phyloP scores from a whole-genome alignment of 2,329 filamentous ascomycete species.

The Coniochaeta ligniaria region DNA sequence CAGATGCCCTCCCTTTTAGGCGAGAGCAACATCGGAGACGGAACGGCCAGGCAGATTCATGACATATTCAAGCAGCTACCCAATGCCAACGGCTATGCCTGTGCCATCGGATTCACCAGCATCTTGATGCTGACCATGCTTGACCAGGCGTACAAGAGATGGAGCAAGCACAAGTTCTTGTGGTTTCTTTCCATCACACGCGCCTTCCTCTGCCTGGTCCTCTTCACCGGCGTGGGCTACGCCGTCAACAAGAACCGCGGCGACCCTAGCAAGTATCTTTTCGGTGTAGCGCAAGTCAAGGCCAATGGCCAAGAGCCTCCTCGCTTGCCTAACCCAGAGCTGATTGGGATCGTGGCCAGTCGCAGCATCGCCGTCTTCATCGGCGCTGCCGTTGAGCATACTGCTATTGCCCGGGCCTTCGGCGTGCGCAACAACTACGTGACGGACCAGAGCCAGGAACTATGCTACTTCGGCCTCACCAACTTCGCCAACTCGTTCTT shows the following conservation, averaged over 20 bases:
- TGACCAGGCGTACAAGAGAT: constrained; percentile 50
- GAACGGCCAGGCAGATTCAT: constrained; percentile 50
- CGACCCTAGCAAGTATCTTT: constrained; percentile 35
- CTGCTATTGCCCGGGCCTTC: constrained; percentile 58
- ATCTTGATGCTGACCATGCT: constrained; percentile 49
- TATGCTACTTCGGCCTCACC: constrained; percentile 54
- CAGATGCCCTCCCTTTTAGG: constrained; percentile 57
- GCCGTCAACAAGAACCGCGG: constrained; percentile 48
- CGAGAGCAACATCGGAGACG: constrained; percentile 38
- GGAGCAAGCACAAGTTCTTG: constrained; percentile 47
- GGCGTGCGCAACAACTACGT: constrained; percentile 54
- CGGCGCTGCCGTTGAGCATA: constrained; percentile 54
- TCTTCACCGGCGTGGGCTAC: constrained; percentile 58
- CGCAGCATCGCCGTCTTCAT: constrained; percentile 54
- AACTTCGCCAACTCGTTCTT: constrained; percentile 62
- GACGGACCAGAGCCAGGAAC: constrained; percentile 58
- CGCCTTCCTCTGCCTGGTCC: constrained; percentile 51
- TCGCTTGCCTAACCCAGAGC: constrained; percentile 32
- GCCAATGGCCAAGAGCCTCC: constrained; percentile 47
- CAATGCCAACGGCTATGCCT: constrained; percentile 49
- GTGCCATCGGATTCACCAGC: constrained; percentile 50
- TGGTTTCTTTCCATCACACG: constrained; percentile 54
- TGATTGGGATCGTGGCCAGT: constrained; percentile 46
- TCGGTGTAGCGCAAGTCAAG: constrained; percentile 49
- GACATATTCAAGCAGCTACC: constrained; percentile 50